A percentile compares a stretch with the other conserved stretches of the same genome.
These are phyloP conservation scores for Pleurozium schreberi DNA, from an alignment of 225 moss, liverwort and hornwort genomes.

Conservation along the genomic window DNA sequence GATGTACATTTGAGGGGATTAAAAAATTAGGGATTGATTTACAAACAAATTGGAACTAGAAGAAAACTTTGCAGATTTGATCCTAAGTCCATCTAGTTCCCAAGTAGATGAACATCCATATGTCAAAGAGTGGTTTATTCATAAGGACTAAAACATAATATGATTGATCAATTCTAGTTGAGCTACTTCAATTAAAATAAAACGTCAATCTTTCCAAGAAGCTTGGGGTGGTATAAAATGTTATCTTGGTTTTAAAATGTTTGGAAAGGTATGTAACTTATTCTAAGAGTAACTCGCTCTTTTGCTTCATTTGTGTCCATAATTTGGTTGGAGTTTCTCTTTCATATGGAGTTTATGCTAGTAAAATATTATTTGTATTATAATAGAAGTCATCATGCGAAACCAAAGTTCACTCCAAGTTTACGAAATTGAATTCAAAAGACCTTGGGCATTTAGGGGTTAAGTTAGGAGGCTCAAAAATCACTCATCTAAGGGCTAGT, in stretches of 20 bases:
- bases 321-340: not conserved
- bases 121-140: not conserved
- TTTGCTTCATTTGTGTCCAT: not conserved
- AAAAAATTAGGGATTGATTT: too few species aligned
- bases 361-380: not conserved
- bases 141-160: too few species aligned
- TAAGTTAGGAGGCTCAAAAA: too few species aligned
- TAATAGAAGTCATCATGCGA: too few species aligned
- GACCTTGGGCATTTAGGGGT: too few species aligned
- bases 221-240: not conserved
- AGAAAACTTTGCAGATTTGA: not conserved
- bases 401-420: not conserved
- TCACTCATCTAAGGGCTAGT: too few species aligned
- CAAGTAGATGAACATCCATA: not conserved
- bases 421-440: not conserved
- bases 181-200: not conserved
- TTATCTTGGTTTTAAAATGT: not conserved
- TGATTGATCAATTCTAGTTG: not conserved
- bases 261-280: not conserved
- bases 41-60: not conserved
- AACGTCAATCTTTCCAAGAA: not conserved
- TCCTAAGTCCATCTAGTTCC: not conserved
- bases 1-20: not conserved
- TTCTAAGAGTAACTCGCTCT: not conserved
- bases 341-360: not conserved